phyloP scores from a whole-genome alignment of 352 stramenopile genomes.

The Phytophthora cactorum region DNA sequence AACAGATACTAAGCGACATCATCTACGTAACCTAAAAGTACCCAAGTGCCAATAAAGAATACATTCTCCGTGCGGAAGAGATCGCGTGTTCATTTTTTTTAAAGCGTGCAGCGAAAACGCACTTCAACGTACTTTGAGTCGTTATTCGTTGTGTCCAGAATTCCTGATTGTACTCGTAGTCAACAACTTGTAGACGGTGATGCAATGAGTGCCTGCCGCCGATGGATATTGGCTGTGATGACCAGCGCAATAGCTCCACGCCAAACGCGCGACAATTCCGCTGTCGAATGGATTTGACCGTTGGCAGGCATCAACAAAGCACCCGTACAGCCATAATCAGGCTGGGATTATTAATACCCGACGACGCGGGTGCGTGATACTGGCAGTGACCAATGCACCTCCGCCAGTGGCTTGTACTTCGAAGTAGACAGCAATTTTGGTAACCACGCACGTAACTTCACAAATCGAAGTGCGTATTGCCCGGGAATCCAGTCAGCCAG shows the following conservation, averaged over 20 bases:
- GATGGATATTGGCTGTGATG: neutral
- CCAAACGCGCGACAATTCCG: conserved; percentile 5
- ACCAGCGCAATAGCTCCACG: neutral
- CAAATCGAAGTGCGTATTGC: conserved; percentile 14
- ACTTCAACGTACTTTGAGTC: conserved; percentile 8
- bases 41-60: conserved; percentile 24
- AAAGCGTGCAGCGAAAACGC: neutral
- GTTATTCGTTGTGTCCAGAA: conserved; percentile 4
- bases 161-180: conserved; percentile 5
- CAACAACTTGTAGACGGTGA: neutral
- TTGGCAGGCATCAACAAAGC: conserved; percentile 18
- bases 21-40: conserved; percentile 1
- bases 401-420: neutral
- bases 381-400: neutral
- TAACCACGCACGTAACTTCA: conserved; percentile 11
- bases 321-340: conserved; percentile 6
- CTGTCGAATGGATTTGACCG: conserved; percentile 13
- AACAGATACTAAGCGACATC: neutral
- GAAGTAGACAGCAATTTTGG: conserved; percentile 4
- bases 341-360: conserved; percentile 1
- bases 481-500: conserved; percentile 19
- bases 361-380: conserved; percentile 9
- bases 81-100: neutral
- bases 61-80: conserved; percentile 19
- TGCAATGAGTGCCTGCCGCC: neutral